These are phyloP conservation scores for Crithidia acanthocephali DNA, from an alignment of 208 protist genomes.

Conservation along the genomic window DNA sequence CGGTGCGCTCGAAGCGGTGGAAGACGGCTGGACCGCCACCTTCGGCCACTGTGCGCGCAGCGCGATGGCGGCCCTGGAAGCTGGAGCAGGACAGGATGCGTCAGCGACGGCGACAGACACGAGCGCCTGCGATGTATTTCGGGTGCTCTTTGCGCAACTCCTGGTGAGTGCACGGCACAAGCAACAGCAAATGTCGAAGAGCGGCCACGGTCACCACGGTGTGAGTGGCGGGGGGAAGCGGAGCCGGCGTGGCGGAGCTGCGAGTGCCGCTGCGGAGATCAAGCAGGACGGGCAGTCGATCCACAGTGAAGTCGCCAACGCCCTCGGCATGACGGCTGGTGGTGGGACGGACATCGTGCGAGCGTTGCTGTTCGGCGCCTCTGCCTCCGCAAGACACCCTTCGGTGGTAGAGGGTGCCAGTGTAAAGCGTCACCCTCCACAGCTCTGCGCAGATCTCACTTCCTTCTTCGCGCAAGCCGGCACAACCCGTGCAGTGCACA, in stretches of 20 bases:
- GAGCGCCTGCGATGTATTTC: conserved; percentile 1
- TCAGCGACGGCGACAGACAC: too few relatives aligned
- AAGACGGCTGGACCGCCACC: conserved; percentile 3
- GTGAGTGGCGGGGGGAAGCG: neutral
- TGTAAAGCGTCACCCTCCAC: too few relatives aligned
- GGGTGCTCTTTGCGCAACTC: conserved; percentile 16
- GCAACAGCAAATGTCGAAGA: conserved; percentile 21
- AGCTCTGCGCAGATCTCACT: neutral
- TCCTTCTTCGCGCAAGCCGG: neutral
- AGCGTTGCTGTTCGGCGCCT: neutral
- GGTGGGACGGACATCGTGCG: neutral
- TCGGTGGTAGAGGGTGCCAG: neutral
- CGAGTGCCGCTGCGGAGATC: neutral
- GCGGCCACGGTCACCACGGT: neutral
- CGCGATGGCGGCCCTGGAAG: neutral
- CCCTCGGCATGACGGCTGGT: neutral
- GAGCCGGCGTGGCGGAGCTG: neutral
- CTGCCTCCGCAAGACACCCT: neutral
- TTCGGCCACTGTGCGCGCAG: conserved; percentile 5
- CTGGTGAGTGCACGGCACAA: conserved; percentile 17
- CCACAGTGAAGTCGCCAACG: neutral
- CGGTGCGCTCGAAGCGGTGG: conserved; percentile 12
- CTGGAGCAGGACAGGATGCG: neutral
- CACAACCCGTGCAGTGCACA: neutral
- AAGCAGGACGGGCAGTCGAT: neutral